Evolutionary conservation across 176 grass and related monocot genomes (phyloP).

Genomic region (Zoysia pacifica): DNA sequence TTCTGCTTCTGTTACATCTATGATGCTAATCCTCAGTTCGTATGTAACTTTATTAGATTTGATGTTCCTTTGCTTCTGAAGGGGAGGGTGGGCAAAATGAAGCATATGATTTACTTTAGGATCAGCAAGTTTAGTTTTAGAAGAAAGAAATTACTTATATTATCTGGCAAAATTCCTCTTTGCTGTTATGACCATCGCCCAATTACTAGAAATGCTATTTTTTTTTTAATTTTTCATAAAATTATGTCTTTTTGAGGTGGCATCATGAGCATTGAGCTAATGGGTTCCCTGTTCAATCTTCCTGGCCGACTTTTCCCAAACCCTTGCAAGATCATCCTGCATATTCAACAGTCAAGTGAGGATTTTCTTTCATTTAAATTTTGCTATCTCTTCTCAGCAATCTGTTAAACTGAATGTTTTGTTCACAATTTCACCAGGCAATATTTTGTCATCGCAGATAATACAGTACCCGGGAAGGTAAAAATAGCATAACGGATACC

Average conservation of each 20-base stretch:
- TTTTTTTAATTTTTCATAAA: slow-evolving; percentile 17
- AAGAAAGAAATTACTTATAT: slow-evolving; percentile 14
- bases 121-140: neutral
- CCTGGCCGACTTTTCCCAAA: slow-evolving; percentile 79
- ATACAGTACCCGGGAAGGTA: slow-evolving; percentile 92
- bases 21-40: neutral
- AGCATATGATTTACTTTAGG: neutral
- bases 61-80: slow-evolving; percentile 1
- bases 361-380: slow-evolving; percentile 29
- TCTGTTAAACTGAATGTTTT: slow-evolving; percentile 27
- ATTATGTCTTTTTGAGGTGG: slow-evolving; percentile 23
- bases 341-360: slow-evolving; percentile 93
- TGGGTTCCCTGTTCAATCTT: slow-evolving; percentile 29
- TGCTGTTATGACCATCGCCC: slow-evolving; percentile 18
- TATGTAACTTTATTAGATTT: neutral
- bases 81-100: neutral
- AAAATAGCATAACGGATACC: neutral
- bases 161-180: neutral
- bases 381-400: neutral
- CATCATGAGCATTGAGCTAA: slow-evolving; percentile 40
- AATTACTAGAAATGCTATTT: slow-evolving; percentile 20
- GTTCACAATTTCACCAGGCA: slow-evolving; percentile 61
- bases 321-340: slow-evolving; percentile 87
- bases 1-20: slow-evolving; percentile 10
- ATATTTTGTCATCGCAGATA: slow-evolving; percentile 89